Base-by-base conservation (phyloP, 1,139 yeast genomes). In the Saccharomyces pastorianus region DNA sequence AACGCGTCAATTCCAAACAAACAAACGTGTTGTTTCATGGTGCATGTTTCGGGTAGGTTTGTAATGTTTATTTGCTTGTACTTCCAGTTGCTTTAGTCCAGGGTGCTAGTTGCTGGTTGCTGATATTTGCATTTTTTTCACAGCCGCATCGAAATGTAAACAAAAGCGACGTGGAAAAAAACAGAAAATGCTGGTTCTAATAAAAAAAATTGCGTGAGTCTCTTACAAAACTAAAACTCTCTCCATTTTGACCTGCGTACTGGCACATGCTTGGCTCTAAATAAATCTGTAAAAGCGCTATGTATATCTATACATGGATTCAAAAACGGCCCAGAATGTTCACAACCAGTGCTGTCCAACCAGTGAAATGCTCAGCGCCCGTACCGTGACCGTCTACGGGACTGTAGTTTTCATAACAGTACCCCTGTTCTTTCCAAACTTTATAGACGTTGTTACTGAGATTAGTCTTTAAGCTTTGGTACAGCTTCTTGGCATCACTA, bases 371-470 rank as follows among this genome's bases (percentile, higher is more conserved):
- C 67, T 87, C 85, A 4, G 93, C 95, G 7, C 98, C 90, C 63
- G 82, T 81, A 1, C 91, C 88, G 2, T 71, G 68, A 1, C 99
- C 99, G 3, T 83, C 81, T 31, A 66, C 70, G 57, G 89, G 95
- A 61, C 88, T 84, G 67, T 93, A 93, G 66, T 90, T 95, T 64
- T 93, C 99, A 86, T 90, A 93, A 4, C 89, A 89, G 65, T 79
- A 88, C 0, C 96, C 96, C 0, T 95, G 85, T 41, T 73, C 68
- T 55, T 78, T 66, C 88, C 95, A 90, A 63, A 87, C 82, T 25
- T 76, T 68, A 65, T 75, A 81, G 6, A 89, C 81, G 61, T 88
- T 93, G 17, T 74, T 65, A 8, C 91, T 88, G 51, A 93, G 66
- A 61, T 88, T 88, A 14, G 66, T 58, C 59, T 96, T 78, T 55